These are phyloP conservation scores for Torrubiellomyces zombiae DNA, from an alignment of 2,329 filamentous ascomycete genomes.

Conservation along the genomic window DNA sequence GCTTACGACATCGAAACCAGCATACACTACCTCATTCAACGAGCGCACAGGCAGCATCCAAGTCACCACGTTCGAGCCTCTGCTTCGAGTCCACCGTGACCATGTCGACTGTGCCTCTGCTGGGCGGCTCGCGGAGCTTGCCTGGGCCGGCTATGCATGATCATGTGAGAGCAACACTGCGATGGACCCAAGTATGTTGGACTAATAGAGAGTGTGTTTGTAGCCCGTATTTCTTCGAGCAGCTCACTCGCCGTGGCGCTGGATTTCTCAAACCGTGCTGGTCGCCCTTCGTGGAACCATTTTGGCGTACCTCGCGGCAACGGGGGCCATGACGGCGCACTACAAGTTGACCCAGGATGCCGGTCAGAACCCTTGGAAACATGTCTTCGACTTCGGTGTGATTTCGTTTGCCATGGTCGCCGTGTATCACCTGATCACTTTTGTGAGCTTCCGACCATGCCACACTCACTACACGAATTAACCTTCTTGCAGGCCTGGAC, in stretches of 20 bases:
- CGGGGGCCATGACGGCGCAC: constrained; percentile 23
- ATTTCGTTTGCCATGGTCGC: constrained; percentile 25
- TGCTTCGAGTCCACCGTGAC: too few relatives aligned
- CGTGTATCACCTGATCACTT: constrained; percentile 27
- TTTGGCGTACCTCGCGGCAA: constrained; percentile 24
- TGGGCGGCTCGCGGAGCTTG: too few relatives aligned
- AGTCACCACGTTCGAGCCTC: too few relatives aligned
- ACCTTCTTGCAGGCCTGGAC: constrained; percentile 26
- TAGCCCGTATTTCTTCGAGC: constrained; percentile 34
- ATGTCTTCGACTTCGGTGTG: constrained; percentile 32
- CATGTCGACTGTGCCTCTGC: too few relatives aligned
- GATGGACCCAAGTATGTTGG: too few relatives aligned
- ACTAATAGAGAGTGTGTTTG: too few relatives aligned
- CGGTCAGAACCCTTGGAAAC: constrained; percentile 22
- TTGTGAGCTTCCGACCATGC: constrained; percentile 20
- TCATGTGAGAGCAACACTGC: too few relatives aligned
- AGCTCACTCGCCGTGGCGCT: constrained; percentile 33
- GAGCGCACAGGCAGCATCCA: too few relatives aligned
- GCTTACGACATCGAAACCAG: too few relatives aligned
- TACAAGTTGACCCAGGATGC: constrained; percentile 26
- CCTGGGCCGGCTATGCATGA: too few relatives aligned
- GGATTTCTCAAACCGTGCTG: constrained; percentile 27
- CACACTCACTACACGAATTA: background rate
- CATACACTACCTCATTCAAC: too few relatives aligned
- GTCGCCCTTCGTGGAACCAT: constrained; percentile 25